Evolutionary conservation across 768 basidiomycete genomes (phyloP).

Genomic region (Hygrocybe coccinea): DNA sequence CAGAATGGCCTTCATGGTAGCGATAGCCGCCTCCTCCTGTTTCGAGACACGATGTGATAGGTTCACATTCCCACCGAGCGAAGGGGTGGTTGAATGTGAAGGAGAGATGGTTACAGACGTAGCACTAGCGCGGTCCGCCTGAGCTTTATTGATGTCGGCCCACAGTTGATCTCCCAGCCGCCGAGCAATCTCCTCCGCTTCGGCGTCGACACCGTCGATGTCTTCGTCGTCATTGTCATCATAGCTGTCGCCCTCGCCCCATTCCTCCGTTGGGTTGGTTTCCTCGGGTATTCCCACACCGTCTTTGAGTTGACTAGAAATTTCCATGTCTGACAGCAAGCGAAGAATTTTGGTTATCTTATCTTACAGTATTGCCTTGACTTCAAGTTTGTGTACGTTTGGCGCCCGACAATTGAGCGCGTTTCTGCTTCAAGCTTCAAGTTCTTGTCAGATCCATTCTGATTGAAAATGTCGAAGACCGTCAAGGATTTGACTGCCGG

Average conservation of each 20-base stretch:
- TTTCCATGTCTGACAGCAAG: not conserved
- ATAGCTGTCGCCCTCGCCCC: slow-evolving; percentile 28
- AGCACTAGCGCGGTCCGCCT: slow-evolving; percentile 35
- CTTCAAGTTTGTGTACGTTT: not conserved
- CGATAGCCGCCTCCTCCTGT: slow-evolving; percentile 55
- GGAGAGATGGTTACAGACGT: slow-evolving; percentile 9
- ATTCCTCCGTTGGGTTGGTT: slow-evolving; percentile 25
- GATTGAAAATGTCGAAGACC: slow-evolving; percentile 42
- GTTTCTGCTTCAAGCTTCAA: not conserved
- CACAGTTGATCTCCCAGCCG: slow-evolving; percentile 71
- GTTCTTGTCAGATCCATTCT: not conserved
- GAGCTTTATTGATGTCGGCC: slow-evolving; percentile 69
- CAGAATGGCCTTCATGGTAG: slow-evolving; percentile 62
- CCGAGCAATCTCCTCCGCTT: slow-evolving; percentile 70
- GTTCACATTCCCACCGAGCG: not conserved
- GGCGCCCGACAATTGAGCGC: not conserved
- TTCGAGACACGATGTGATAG: slow-evolving; percentile 23
- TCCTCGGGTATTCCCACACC: not conserved
- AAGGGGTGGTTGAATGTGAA: not conserved
- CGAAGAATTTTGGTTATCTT: not conserved
- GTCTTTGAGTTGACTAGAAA: not conserved
- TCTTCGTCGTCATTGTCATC: slow-evolving; percentile 52
- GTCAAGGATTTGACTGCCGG: slow-evolving; percentile 86
- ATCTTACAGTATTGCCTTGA: no score
- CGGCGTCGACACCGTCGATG: slow-evolving; percentile 59